These are phyloP conservation scores for Pugionium dolabratum DNA, from an alignment of 345 rosid species.

Conservation along the genomic window DNA sequence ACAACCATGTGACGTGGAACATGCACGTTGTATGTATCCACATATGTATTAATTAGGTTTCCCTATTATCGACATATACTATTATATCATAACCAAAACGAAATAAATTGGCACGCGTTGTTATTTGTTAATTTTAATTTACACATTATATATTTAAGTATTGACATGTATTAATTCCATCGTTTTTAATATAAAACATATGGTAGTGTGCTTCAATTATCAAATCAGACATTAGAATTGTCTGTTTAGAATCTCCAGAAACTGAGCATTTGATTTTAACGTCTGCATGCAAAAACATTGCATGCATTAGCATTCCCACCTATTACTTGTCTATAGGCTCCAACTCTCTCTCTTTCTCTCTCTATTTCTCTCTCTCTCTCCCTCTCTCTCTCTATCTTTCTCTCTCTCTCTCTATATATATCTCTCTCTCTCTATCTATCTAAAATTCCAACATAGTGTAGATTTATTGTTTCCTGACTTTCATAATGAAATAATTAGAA, in stretches of 20 bases:
- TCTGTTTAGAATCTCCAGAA: slow-evolving; percentile 37
- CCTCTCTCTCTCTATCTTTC: not conserved
- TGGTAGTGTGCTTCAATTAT: slow-evolving; percentile 10
- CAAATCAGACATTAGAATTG: slow-evolving; percentile 18
- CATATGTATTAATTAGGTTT: not conserved
- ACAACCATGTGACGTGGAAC: slow-evolving; percentile 28
- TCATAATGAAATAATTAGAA: no score
- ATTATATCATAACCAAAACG: not conserved
- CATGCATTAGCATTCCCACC: slow-evolving; percentile 45
- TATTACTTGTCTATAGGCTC: slow-evolving; percentile 40
- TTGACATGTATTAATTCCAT: not conserved
- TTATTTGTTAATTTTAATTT: not conserved
- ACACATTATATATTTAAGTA: not conserved
- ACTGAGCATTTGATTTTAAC: slow-evolving; percentile 41
- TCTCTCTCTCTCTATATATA: no score
- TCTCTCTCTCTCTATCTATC: no score
- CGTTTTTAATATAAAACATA: not conserved
- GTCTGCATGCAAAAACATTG: slow-evolving; percentile 41
- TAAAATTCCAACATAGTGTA: no score
- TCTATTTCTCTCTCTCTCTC: not conserved
- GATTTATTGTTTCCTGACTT: no score
- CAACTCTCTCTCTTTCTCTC: slow-evolving; percentile 17
- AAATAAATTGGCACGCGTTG: no score
- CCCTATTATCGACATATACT: not conserved
- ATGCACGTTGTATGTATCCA: slow-evolving; percentile 6